Evolutionary conservation across 805 yeast genomes (phyloP), one percentile per base, ranked within the genome.

Genomic region (Starmera quercuum): DNA sequence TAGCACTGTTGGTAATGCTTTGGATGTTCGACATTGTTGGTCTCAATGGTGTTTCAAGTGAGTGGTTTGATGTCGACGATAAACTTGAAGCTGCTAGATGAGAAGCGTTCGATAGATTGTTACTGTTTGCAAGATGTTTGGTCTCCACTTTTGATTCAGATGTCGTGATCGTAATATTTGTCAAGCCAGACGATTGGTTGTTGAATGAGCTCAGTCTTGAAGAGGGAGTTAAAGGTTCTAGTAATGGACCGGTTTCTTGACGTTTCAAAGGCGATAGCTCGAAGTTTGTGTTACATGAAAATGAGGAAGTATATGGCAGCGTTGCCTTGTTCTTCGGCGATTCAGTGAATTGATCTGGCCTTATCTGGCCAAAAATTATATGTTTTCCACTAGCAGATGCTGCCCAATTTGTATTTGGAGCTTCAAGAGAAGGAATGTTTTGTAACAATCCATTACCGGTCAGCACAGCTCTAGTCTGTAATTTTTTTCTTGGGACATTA

Each of bases 191-290:
- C n/a, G n/a, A n/a, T n/a, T n/a, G n/a, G n/a, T n/a, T n/a, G n/a
- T 23, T 23, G 27, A 39, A 46, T 8, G 51, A 39, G 7, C 44
- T 45, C 7, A 40, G 20, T 30, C 47, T 40, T n/a, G 54, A 46
- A 5, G 64, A 71, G 12, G 83, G 83, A 5, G 83, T 74, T 32
- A 75, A 54, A 11, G 85, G 83, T 52, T 76, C 83, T 31, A 78
- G 58, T 28, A 78, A 55, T 6, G 84, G 83, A 2, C 83, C 84
- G 4, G 81, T 71, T 37, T 74, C 80, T 36, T 66, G 64, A 6
- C 70, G 60, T 40, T 73, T 64, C 29, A 75, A 49, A 7, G 85
- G 85, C 17, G 79, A 73, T 15, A 78, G 53, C 46, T 78, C 84
- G 41, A 78, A 67, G 47, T 72, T 78, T 18, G 81, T 73, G 43